Evolutionary conservation across 768 basidiomycete genomes (phyloP), one percentile per base, ranked within the genome.

Genomic region (Termitomyces sp.): DNA sequence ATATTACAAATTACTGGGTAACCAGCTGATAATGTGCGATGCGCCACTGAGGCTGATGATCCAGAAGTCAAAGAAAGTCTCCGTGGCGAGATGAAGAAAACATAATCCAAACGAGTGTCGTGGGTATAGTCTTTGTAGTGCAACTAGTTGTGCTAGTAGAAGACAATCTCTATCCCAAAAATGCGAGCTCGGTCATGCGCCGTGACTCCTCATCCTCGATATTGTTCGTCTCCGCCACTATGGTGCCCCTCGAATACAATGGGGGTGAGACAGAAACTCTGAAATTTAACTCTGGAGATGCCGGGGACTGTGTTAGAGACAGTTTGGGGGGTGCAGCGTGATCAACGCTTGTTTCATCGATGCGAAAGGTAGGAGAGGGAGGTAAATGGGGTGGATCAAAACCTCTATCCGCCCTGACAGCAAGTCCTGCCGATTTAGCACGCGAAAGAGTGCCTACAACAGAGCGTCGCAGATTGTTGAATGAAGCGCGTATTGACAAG

Each of bases 141-240:
- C 24, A 50, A 46, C 16, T n/a, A 58, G 18, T 55, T 30, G 57
- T 50, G 28, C 1, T 45, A 10, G 41, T 32, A 45, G 11, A 51
- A 63, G 33, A 52, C n/a, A 18, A 46, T 43, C 16, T n/a, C 60
- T 66, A 76, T 56, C 67, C 71, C 66, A 87, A 70, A 66, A 90
- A 91, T 54, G 87, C 87, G 64, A 88, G 67, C 73, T 91, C 88
- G 45, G 84, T 83, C 75, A 89, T 72, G 68, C 86, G 72, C 69
- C 87, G 73, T 60, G 76, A 79, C 74, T 91, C 88, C 11, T 82
- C 85, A 60, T 91, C 87, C 66, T 80, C 73, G 41, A 90, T 88
- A 41, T 68, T 71, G 49, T 64, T 76, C 54, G 80, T 71, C 71
- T 84, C 77, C 35, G 74, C 52, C 58, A 83, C 51, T 53, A 91